A percentile compares a stretch with the other conserved stretches of the same genome.
Conservation (phyloP, 2,329 filamentous ascomycete genomes). For the Exophiala xenobiotica region DNA sequence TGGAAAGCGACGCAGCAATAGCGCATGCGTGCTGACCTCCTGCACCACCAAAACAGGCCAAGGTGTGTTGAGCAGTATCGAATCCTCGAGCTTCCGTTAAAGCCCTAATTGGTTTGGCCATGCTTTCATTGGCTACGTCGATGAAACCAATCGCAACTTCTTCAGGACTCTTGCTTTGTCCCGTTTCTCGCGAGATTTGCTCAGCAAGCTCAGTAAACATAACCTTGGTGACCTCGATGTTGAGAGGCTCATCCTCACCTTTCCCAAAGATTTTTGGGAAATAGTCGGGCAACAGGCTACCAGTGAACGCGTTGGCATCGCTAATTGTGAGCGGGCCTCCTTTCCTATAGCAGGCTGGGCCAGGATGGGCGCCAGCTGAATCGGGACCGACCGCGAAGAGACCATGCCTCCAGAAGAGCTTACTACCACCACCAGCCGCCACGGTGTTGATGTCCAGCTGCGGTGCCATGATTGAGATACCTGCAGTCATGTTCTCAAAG, state of each 20-base stretch:
- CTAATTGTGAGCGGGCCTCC: slow-evolving; percentile 88
- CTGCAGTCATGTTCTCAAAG: slow-evolving; percentile 81
- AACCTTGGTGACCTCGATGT: slow-evolving; percentile 40
- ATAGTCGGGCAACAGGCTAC: slow-evolving; percentile 67
- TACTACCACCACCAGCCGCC: slow-evolving; percentile 59
- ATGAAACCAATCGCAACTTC: slow-evolving; percentile 44
- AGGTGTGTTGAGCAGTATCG: slow-evolving; percentile 31
- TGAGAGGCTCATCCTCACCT: slow-evolving; percentile 69
- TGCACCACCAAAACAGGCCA: slow-evolving; percentile 37
- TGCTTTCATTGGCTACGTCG: slow-evolving; percentile 44
- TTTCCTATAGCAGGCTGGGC: slow-evolving; percentile 87
- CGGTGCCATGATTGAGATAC: slow-evolving; percentile 79
- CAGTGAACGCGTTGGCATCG: slow-evolving; percentile 83
- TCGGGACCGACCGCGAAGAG: slow-evolving; percentile 88
- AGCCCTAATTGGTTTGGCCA: slow-evolving; percentile 36
- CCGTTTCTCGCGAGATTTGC: slow-evolving; percentile 37
- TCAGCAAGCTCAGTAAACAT: slow-evolving; percentile 45
- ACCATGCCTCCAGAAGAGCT: slow-evolving; percentile 77
- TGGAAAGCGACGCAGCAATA: slow-evolving; percentile 43
- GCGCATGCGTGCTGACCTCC: slow-evolving; percentile 43
- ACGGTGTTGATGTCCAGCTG: slow-evolving; percentile 87
- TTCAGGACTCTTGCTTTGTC: slow-evolving; percentile 32
- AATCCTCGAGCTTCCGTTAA: slow-evolving; percentile 32
- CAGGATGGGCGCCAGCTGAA: slow-evolving; percentile 83
- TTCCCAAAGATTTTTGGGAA: slow-evolving; percentile 92